Base-by-base conservation (phyloP, 2,329 filamentous ascomycete genomes). In the Purpureocillium lavendulum region DNA sequence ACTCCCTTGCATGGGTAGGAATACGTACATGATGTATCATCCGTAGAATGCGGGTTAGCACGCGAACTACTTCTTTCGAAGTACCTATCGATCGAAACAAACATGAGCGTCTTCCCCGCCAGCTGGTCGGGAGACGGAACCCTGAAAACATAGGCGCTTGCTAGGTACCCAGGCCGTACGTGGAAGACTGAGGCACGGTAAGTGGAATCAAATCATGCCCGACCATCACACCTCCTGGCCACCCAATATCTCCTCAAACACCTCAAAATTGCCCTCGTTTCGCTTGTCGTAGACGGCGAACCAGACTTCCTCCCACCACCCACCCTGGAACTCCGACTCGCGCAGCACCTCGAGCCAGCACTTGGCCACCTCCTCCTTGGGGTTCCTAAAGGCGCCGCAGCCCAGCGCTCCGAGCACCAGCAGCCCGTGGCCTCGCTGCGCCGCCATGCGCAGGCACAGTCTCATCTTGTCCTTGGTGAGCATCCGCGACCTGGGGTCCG, bases 341-440 rank as follows among this genome's bases (percentile, higher is more conserved):
- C 52, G 41, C 40, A 85, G 59, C 28, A 84, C 77, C 49, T 78
- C 71, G 21, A 64, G 54, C 69, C 80, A 87, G 48, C 78, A 80
- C 28, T 60, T 43, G 2, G 75, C 80, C n/a, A 86, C 74, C 44
- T 78, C 76, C 26, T 62, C 58, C 0, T 67, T 66, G 8, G 82
- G 82, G 53, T 85, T 83, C 1, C 48, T 49, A 54, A 83, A 84
- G 1, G 73, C 79, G 4, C 82, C 82, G 49, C 82, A 87, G 0
- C 82, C 82, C 36, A 87, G 53, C 0, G 82, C 81, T 0, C 82
- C 82, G 2, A 87, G 64, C 5, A 87, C 75, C 8, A 87, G 58
- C 47, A 70, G 64, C 16, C 69, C 63, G 49, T 84, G 78, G 2
- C 66, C 66, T 21, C 73, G 64, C 4, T 53, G 53, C n/a, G 70